phyloP scores from a whole-genome alignment of 352 stramenopile species.

The Phytophthora chlamydospora region DNA sequence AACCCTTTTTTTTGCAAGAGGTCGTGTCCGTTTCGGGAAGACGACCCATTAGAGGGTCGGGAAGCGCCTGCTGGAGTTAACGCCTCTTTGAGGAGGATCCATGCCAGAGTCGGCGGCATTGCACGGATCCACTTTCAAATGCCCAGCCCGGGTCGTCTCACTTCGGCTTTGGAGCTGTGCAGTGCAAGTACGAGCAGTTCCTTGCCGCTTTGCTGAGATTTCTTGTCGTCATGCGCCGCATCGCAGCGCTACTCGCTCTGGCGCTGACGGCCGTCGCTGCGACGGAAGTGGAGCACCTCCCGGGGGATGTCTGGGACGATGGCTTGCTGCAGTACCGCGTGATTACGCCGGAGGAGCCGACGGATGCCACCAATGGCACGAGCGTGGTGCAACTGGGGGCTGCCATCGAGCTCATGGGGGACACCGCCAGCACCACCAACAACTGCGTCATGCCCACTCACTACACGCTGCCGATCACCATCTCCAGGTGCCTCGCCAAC shows the following conservation, averaged over 20 bases:
- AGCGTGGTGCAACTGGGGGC: neutral
- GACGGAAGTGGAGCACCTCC: neutral
- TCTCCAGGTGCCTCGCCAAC: neutral
- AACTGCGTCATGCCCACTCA: neutral
- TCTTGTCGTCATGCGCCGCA: neutral
- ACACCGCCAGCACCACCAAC: neutral
- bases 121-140: no score
- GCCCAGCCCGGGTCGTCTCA: no score
- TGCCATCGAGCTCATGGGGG: neutral
- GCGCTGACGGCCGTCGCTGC: neutral
- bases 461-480: constrained; percentile 5
- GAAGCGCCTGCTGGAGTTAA: no score
- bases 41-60: no score
- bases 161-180: no score
- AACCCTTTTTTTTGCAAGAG: no score
- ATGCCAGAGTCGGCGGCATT: no score
- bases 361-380: neutral
- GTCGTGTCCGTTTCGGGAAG: no score
- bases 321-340: constrained; percentile 3
- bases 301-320: constrained; percentile 6
- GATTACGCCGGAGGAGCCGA: neutral
- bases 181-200: no score
- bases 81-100: no score
- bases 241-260: neutral
- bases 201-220: no score